Percentiles rank a stretch among this genome's conserved stretches.
Evolutionary conservation across 2,329 filamentous ascomycete genomes (phyloP).

Genomic region (Epichloe gansuensis): DNA sequence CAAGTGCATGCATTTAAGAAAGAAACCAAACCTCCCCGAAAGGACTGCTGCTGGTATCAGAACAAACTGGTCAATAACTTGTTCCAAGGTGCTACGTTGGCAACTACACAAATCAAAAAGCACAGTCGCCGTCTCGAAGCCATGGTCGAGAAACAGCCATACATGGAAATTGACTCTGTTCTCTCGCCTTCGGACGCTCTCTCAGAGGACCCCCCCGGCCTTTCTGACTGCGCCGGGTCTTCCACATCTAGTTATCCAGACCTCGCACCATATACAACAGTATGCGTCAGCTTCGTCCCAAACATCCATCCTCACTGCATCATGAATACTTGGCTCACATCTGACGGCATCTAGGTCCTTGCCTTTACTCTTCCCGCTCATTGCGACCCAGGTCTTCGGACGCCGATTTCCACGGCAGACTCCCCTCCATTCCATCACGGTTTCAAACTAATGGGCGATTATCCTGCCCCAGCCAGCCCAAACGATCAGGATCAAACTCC

Average conservation of each 20-base stretch:
- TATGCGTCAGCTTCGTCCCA: slow-evolving; percentile 13
- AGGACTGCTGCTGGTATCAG: neutral
- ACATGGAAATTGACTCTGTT: slow-evolving; percentile 16
- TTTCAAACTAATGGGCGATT: slow-evolving; percentile 28
- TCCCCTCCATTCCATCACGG: slow-evolving; percentile 35
- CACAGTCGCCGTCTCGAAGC: slow-evolving; percentile 9
- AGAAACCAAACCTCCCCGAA: neutral
- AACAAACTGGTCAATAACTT: neutral
- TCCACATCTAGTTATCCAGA: slow-evolving; percentile 17
- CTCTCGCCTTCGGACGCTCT: slow-evolving; percentile 20
- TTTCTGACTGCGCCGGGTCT: slow-evolving; percentile 15
- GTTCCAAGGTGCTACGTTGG: neutral
- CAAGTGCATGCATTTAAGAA: neutral
- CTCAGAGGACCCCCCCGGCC: slow-evolving; percentile 14
- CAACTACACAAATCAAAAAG: neutral
- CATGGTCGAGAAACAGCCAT: slow-evolving; percentile 24
- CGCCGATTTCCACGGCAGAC: slow-evolving; percentile 35
- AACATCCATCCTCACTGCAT: neutral
- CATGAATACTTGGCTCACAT: neutral
- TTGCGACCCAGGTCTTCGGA: slow-evolving; percentile 33
- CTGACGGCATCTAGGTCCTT: slow-evolving; percentile 11
- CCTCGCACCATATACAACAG: slow-evolving; percentile 18
- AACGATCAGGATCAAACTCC: slow-evolving; percentile 34
- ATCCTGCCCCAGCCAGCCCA: slow-evolving; percentile 23
- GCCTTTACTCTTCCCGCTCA: slow-evolving; percentile 22